phyloP scores from a whole-genome alignment of 2,329 filamentous ascomycete species.

The Pseudocercospora fijiensis region DNA sequence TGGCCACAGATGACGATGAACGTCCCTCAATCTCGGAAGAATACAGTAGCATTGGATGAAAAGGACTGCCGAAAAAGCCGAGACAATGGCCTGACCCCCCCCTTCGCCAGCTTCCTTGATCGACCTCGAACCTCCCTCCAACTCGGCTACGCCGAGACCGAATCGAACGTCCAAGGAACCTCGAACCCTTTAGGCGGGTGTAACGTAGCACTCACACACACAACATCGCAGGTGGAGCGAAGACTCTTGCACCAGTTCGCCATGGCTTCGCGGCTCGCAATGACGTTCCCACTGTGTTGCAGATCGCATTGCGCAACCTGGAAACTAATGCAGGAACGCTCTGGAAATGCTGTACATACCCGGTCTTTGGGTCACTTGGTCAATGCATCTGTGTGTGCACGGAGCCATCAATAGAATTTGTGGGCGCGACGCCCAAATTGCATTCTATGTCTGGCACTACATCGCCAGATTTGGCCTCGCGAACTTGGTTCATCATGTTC shows the following conservation, averaged over 20 bases:
- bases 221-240: slow-evolving; percentile 26
- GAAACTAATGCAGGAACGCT: slow-evolving; percentile 36
- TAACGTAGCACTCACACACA: slow-evolving; percentile 28
- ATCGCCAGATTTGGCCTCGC: neutral
- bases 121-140: slow-evolving; percentile 18
- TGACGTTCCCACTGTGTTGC: slow-evolving; percentile 24
- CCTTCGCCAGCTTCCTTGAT: neutral
- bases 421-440: neutral
- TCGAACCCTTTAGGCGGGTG: slow-evolving; percentile 26
- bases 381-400: slow-evolving; percentile 10
- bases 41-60: neutral
- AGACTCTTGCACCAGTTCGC: slow-evolving; percentile 21
- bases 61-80: slow-evolving; percentile 4
- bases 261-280: slow-evolving; percentile 26
- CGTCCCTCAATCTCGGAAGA: slow-evolving; percentile 2
- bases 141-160: slow-evolving; percentile 25
- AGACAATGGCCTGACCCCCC: slow-evolving; percentile 6
- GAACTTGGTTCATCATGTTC: neutral
- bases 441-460: neutral
- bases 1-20: slow-evolving; percentile 11
- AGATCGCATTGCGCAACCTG: slow-evolving; percentile 33
- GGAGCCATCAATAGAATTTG: neutral
- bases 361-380: slow-evolving; percentile 25
- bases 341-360: slow-evolving; percentile 23
- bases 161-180: slow-evolving; percentile 18